These are phyloP conservation scores for Leptographium wingfieldii DNA, from an alignment of 2,329 filamentous ascomycete genomes.

Conservation along the genomic window DNA sequence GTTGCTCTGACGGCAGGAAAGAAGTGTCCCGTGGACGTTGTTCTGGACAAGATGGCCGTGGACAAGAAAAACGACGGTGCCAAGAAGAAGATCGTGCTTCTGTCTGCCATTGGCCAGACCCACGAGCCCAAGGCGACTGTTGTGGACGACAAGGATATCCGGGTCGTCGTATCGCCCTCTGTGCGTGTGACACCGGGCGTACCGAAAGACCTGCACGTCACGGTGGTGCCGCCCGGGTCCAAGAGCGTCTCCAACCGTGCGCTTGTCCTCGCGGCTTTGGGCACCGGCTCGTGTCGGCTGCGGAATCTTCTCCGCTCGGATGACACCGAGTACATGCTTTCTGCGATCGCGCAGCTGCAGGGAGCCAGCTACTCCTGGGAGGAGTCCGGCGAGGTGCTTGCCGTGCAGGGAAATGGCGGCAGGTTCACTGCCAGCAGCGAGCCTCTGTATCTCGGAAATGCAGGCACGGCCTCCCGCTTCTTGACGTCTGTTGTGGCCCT, in stretches of 20 bases:
- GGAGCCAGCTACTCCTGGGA: constrained; percentile 90
- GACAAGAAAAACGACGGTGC: constrained; percentile 97
- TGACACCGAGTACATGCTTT: constrained; percentile 94
- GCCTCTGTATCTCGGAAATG: constrained; percentile 87
- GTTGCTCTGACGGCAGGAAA: constrained; percentile 75
- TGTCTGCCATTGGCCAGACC: constrained; percentile 81
- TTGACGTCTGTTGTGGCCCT: constrained; percentile 83
- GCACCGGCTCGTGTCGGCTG: constrained; percentile 73
- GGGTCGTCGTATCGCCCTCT: constrained; percentile 69
- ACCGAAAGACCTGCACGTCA: constrained; percentile 45
- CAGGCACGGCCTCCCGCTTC: constrained; percentile 90
- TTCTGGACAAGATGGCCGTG: constrained; percentile 88
- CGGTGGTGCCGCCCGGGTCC: constrained; percentile 81
- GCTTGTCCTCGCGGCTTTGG: constrained; percentile 83
- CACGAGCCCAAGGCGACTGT: constrained; percentile 79
- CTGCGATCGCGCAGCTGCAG: constrained; percentile 71
- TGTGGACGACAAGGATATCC: constrained; percentile 76
- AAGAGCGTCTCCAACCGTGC: constrained; percentile 97
- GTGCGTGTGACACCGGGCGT: constrained; percentile 64
- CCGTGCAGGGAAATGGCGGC: constrained; percentile 86
- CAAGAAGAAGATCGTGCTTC: constrained; percentile 89
- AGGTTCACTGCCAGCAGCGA: constrained; percentile 61
- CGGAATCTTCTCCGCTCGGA: constrained; percentile 92
- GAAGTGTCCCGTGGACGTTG: constrained; percentile 69
- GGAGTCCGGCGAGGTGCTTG: constrained; percentile 79